Evolutionary conservation across 345 rosid genomes (phyloP).

Genomic region (Triadica sebifera): DNA sequence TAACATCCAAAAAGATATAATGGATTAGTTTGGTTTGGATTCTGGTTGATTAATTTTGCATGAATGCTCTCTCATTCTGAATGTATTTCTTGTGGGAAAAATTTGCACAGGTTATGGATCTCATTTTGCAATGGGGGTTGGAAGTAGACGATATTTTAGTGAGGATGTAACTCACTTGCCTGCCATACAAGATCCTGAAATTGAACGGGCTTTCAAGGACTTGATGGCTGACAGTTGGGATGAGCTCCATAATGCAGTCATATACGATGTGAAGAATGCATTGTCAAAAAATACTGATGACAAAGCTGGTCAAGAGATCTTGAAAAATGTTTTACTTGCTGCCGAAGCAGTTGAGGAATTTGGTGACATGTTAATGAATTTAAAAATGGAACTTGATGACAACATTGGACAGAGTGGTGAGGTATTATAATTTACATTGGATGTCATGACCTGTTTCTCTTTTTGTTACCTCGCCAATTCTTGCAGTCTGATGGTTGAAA

Average conservation of each 20-base stretch:
- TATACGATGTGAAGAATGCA: slow-evolving; percentile 55
- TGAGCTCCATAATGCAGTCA: slow-evolving; percentile 50
- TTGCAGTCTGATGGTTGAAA: slow-evolving; percentile 17
- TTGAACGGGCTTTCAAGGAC: slow-evolving; percentile 63
- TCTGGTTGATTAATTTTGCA: not conserved
- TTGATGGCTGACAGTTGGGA: slow-evolving; percentile 86
- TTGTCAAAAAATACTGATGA: slow-evolving; percentile 63
- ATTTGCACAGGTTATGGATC: slow-evolving; percentile 40
- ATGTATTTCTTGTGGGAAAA: slow-evolving; percentile 4
- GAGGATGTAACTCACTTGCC: slow-evolving; percentile 72
- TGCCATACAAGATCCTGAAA: slow-evolving; percentile 51
- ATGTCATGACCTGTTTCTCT: not conserved
- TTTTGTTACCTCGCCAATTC: not conserved
- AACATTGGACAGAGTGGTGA: slow-evolving; percentile 83
- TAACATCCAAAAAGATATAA: not conserved
- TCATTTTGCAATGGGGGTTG: slow-evolving; percentile 42
- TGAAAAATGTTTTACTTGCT: slow-evolving; percentile 64
- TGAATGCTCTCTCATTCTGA: slow-evolving; percentile 5
- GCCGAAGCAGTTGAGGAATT: slow-evolving; percentile 94
- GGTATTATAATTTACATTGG: slow-evolving; percentile 40
- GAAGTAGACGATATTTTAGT: slow-evolving; percentile 51
- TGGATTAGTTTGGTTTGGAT: not conserved
- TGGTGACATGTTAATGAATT: slow-evolving; percentile 56
- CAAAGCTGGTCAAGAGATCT: slow-evolving; percentile 66
- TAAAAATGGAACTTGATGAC: slow-evolving; percentile 90